Base-by-base conservation (phyloP, 345 rosid species). In the Dipteronia dyeriana region DNA sequence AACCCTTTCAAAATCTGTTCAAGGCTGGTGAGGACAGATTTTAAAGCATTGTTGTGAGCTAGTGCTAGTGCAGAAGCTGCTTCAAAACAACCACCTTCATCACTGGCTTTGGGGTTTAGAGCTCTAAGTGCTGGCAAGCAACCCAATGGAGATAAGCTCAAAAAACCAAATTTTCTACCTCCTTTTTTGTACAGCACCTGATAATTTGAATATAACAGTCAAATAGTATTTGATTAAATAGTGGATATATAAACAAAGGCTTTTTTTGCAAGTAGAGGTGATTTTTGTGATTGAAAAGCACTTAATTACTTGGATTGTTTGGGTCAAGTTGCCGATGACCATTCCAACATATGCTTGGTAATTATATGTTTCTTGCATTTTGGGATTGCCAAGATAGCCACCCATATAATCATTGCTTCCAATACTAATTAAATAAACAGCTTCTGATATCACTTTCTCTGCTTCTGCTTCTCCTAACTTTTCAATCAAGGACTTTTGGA, bases 361-460 rank as follows among this genome's bases (percentile, higher is more conserved):
- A 67, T 83, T 82, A 8, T 19, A 34, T 74, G 38, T 34, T 34
- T 83, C 81, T 66, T 81, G 86, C 85, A 78, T 80, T 70, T 75
- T 68, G 12, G 85, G 87, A 56, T 80, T 80, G 0, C 78, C 83
- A 0, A 87, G 13, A 67, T 87, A 87, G 38, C 91, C 91, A 7
- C 75, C 88, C 79, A 87, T 20, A 54, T 89, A 87, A 75, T 89
- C 89, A 57, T 86, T 87, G 80, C 90, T 85, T 79, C 87, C 89
- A 14, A 83, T 78, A 77, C 91, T 86, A 12, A 87, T 76, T 82
- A 89, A 86, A 69, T 87, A 89, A 62, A 89, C 90, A 13, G 90
- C 91, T 74, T 82, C 91, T 51, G 78, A 59, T 77, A 86, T 62
- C 54, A 87, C 19, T 51, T 81, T 71, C 68, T 76, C 68, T 4